Evolutionary conservation across 2,329 filamentous ascomycete species (phyloP), one percentile per base, ranked within the genome.

Genomic region (Fusarium nelsonii): DNA sequence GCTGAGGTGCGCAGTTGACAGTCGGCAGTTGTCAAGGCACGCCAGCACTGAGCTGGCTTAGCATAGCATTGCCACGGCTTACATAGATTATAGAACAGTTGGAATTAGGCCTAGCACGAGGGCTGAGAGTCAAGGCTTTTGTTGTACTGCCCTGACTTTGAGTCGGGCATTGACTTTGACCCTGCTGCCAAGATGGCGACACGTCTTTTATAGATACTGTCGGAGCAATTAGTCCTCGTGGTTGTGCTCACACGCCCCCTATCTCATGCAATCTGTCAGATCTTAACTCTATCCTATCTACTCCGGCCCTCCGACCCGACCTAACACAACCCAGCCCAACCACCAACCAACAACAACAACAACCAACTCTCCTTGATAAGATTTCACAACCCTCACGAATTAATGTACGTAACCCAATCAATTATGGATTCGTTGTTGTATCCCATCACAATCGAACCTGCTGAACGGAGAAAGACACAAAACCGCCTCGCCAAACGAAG

Each of bases 401-500:
- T 9, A 28, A 50, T 50, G 33, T 50, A 50, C 18, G 46, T 50
- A 50, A 50, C 23, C 46, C 15, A 18, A 28, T 14, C 46, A 30
- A 50, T 15, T 10, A 50, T 50, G 46, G 46, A 50, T 15, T 37
- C 46, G 46, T 39, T 39, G 4, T 15, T 39, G 4, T 15, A 50
- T 6, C 37, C 33, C 15, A 50, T 50, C 46, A 37, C 46, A 3
- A 39, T 50, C 46, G 34, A 37, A 37, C 33, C 46, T 20, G 33
- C 46, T 28, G 49, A 52, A 26, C 28, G 49, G 49, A 52, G 49
- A 41, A 52, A 36, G 37, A 52, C 49, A 23, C 49, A 52, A 36
- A 52, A 52, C 28, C 49, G 49, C 6, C 49, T 52, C n/a, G 49
- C 49, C 49, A 52, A 52, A 33, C 49, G 49, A 33, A 52, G 23